Percentiles rank a stretch among this genome's conserved stretches.
phyloP scores from a whole-genome alignment of 805 yeast species.

The Wickerhamiella brachini region DNA sequence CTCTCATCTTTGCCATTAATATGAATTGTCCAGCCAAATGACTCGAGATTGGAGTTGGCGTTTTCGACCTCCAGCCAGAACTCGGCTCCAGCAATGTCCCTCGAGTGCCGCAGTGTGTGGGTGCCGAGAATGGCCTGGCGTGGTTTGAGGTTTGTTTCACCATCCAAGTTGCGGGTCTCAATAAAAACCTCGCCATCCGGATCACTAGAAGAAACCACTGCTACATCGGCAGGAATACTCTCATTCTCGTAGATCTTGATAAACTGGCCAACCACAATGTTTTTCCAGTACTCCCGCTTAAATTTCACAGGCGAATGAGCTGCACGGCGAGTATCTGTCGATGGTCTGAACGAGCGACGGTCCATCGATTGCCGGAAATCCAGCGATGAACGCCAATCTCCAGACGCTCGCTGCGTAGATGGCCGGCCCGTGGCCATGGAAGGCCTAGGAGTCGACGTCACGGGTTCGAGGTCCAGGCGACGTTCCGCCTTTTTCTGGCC shows the following conservation, averaged over 20 bases:
- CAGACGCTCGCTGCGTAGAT: not conserved
- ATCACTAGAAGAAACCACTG: slow-evolving; percentile 54
- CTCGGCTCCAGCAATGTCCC: slow-evolving; percentile 42
- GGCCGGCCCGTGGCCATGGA: not conserved
- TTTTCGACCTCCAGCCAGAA: slow-evolving; percentile 59
- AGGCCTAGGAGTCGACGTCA: not conserved
- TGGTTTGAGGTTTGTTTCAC: slow-evolving; percentile 61
- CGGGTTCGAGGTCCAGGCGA: not conserved
- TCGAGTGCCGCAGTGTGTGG: slow-evolving; percentile 37
- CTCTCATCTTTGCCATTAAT: slow-evolving; percentile 41
- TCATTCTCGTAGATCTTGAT: slow-evolving; percentile 55
- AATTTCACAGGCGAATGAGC: slow-evolving; percentile 22
- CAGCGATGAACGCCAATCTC: not conserved
- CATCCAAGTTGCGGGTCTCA: slow-evolving; percentile 60
- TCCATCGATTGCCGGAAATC: not conserved
- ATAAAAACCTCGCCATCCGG: slow-evolving; percentile 55
- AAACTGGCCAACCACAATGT: slow-evolving; percentile 61
- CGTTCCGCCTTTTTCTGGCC: slow-evolving; percentile 7
- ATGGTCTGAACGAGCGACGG: not conserved
- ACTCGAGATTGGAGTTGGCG: slow-evolving; percentile 52
- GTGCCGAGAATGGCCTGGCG: slow-evolving; percentile 44
- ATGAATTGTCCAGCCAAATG: slow-evolving; percentile 53
- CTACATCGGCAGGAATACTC: slow-evolving; percentile 65
- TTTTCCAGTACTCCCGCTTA: slow-evolving; percentile 50
- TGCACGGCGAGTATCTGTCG: not conserved